Percentiles rank a stretch among this genome's conserved stretches.
Evolutionary conservation across 768 basidiomycete species (phyloP).

Genomic region (Lentinula guzmanii): DNA sequence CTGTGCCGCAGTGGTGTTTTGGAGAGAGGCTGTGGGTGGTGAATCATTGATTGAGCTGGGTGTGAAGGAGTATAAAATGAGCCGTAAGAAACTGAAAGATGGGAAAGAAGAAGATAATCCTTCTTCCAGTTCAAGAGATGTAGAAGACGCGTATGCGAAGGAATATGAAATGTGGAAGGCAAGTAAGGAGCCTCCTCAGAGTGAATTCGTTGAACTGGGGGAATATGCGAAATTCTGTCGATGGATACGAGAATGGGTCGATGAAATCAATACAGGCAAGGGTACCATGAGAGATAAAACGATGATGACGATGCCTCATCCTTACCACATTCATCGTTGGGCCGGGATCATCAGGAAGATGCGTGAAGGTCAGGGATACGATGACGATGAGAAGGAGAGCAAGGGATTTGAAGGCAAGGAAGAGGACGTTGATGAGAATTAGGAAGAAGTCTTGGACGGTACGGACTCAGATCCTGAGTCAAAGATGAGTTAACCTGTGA

Average conservation of each 20-base stretch:
- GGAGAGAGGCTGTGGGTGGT: slow-evolving; percentile 3
- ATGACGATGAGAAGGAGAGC: not conserved
- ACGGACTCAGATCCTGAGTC: too few relatives aligned
- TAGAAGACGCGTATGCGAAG: not conserved
- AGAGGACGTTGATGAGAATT: not conserved
- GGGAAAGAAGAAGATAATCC: not conserved
- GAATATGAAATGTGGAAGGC: slow-evolving; percentile 2
- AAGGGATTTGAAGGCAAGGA: not conserved
- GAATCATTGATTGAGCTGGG: not conserved
- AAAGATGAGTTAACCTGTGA: too few relatives aligned
- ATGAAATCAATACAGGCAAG: not conserved
- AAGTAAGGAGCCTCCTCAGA: not conserved
- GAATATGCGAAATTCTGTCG: slow-evolving; percentile 2
- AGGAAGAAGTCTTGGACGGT: too few relatives aligned
- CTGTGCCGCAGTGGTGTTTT: slow-evolving; percentile 3
- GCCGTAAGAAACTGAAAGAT: not conserved
- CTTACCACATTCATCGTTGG: not conserved
- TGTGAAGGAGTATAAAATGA: not conserved
- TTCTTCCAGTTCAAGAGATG: not conserved
- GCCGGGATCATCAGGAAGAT: not conserved
- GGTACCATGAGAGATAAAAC: not conserved
- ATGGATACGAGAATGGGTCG: slow-evolving; percentile 5
- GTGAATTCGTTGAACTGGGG: not conserved
- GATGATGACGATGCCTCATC: not conserved
- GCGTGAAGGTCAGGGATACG: not conserved